Percentiles rank a stretch among this genome's conserved stretches.
Evolutionary conservation across 2,329 filamentous ascomycete genomes (phyloP).

Genomic region (Clonostachys chloroleuca): DNA sequence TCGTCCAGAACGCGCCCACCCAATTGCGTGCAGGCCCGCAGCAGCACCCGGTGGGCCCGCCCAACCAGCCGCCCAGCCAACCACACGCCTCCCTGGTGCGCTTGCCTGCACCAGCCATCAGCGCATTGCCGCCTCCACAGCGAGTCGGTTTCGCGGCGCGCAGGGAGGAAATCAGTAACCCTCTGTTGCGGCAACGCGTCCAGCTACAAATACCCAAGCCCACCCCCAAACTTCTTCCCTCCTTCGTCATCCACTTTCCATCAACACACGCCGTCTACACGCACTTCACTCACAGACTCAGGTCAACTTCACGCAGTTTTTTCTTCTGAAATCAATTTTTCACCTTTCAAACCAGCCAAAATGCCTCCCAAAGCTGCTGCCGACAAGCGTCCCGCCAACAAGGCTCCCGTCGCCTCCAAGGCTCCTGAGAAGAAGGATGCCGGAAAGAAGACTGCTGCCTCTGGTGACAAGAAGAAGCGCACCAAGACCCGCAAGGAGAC

Average conservation of each 20-base stretch:
- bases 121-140: no score
- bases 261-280: conserved; percentile 21
- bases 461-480: conserved; percentile 99
- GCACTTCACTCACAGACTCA: not conserved
- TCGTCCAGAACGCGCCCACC: no score
- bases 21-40: no score
- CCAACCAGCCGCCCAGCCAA: no score
- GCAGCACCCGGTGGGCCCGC: no score
- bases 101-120: no score
- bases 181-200: conserved; percentile 42
- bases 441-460: conserved; percentile 97
- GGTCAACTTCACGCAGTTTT: conserved; percentile 10
- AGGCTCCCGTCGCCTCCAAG: conserved; percentile 69
- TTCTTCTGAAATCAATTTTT: not conserved
- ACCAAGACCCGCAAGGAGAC: conserved; percentile 99
- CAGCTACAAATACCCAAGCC: conserved; percentile 57
- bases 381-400: conserved; percentile 99
- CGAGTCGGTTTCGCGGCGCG: no score
- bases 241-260: conserved; percentile 39
- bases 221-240: conserved; percentile 44
- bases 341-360: conserved; percentile 37
- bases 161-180: conserved; percentile 49
- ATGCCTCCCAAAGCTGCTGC: conserved; percentile 98
- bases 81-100: no score
- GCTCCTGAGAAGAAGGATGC: conserved; percentile 96